phyloP scores from a whole-genome alignment of 2,329 filamentous ascomycete genomes.

The Cryphonectria radicalis region DNA sequence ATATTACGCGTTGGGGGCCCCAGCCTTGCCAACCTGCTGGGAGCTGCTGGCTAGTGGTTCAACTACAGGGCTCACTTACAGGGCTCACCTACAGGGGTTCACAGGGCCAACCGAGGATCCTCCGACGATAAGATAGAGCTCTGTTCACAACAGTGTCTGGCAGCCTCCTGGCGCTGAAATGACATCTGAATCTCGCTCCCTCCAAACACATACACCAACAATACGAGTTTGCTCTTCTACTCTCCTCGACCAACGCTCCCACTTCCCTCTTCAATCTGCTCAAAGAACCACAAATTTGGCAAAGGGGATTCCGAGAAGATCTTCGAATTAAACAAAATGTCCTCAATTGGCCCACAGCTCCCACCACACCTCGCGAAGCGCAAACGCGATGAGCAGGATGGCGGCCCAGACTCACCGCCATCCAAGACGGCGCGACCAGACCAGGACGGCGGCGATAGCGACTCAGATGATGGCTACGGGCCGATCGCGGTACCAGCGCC shows the following conservation, averaged over 20 bases:
- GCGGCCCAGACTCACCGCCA: conserved; percentile 45
- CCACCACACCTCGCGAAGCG: conserved; percentile 70
- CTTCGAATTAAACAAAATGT: conserved; percentile 50
- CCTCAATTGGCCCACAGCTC: conserved; percentile 71
- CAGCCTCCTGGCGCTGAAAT: not conserved
- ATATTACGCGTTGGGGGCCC: not conserved
- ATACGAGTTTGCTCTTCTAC: not conserved
- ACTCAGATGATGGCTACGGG: conserved; percentile 49
- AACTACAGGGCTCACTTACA: conserved; percentile 22
- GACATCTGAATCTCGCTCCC: conserved; percentile 2
- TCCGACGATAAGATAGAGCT: conserved; percentile 17
- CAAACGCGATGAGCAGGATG: conserved; percentile 57
- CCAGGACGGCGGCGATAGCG: conserved; percentile 44
- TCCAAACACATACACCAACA: conserved; percentile 1
- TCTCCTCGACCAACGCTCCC: not conserved
- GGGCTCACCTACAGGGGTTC: not conserved
- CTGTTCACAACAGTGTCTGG: not conserved
- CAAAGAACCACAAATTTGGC: not conserved
- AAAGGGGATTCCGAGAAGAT: not conserved
- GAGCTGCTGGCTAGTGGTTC: conserved; percentile 15
- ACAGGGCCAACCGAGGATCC: conserved; percentile 6
- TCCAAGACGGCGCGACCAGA: conserved; percentile 55
- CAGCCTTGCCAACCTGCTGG: conserved; percentile 21
- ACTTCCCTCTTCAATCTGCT: not conserved
- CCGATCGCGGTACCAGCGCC: conserved; percentile 39